phyloP scores from a whole-genome alignment of 129 eudicot species.

The Calendula officinalis region DNA sequence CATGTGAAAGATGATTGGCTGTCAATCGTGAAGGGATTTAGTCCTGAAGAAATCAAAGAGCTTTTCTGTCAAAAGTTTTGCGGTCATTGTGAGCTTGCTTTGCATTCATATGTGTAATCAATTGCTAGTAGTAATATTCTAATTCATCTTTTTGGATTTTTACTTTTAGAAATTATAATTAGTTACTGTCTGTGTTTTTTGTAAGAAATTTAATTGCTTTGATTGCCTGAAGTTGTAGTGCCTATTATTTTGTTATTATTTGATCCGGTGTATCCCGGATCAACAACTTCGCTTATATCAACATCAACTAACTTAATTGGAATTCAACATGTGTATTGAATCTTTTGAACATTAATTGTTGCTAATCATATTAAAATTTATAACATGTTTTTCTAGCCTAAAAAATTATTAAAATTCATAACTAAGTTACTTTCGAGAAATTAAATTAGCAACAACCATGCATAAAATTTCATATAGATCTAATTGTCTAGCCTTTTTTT shows the following conservation, averaged over 20 bases:
- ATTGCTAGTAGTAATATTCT: conserved; percentile 27
- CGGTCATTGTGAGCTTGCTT: conserved; percentile 32
- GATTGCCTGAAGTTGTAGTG: not conserved
- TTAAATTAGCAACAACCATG: not conserved
- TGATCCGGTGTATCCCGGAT: not conserved
- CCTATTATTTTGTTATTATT: not conserved
- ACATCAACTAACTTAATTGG: too few species aligned
- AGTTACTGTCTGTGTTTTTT: not conserved
- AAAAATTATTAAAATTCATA: not conserved
- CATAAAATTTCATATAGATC: not conserved
- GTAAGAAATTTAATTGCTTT: not conserved
- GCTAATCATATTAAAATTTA: not conserved
- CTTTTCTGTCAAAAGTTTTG: conserved; percentile 42
- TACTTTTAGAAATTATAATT: not conserved
- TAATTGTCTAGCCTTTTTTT: not conserved
- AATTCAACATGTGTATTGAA: not conserved
- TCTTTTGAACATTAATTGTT: not conserved
- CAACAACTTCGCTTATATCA: not conserved
- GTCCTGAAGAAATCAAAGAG: conserved; percentile 41
- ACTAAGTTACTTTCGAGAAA: not conserved
- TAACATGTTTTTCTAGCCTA: not conserved
- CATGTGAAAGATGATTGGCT: conserved; percentile 27
- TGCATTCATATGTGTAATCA: conserved; percentile 23
- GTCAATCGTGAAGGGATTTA: conserved; percentile 27
- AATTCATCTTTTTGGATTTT: not conserved